These are phyloP conservation scores for Neurospora sp. DNA, from an alignment of 495 filamentous ascomycete species.

Conservation along the genomic window DNA sequence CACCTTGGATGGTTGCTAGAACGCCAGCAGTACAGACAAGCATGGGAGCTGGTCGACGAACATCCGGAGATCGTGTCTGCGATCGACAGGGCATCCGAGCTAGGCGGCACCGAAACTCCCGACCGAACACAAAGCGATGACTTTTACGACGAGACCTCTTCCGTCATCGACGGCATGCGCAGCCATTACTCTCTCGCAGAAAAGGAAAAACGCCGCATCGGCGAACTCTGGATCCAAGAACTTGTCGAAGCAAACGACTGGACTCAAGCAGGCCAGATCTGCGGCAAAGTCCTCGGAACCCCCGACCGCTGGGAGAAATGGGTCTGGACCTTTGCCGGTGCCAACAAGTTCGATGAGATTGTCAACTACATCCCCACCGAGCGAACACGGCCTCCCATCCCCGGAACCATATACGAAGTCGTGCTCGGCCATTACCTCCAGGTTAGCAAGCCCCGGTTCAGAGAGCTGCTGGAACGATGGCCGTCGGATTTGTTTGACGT, in stretches of 20 bases:
- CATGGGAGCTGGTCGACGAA: slow-evolving; percentile 79
- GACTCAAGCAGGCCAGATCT: slow-evolving; percentile 63
- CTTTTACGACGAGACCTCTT: slow-evolving; percentile 69
- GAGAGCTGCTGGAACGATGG: slow-evolving; percentile 76
- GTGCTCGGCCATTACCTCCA: slow-evolving; percentile 79
- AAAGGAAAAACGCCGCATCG: slow-evolving; percentile 84
- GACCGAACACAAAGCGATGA: slow-evolving; percentile 48
- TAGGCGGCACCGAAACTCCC: slow-evolving; percentile 24
- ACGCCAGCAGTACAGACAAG: slow-evolving; percentile 66
- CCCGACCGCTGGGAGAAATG: slow-evolving; percentile 85
- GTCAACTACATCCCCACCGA: slow-evolving; percentile 68
- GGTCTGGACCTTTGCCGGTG: slow-evolving; percentile 81
- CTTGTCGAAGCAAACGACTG: slow-evolving; percentile 64
- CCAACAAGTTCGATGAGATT: slow-evolving; percentile 80
- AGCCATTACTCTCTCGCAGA: slow-evolving; percentile 57
- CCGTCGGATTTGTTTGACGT: slow-evolving; percentile 74
- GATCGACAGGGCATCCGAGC: slow-evolving; percentile 17
- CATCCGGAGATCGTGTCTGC: slow-evolving; percentile 62
- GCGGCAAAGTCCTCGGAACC: slow-evolving; percentile 70
- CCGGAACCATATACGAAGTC: slow-evolving; percentile 73
- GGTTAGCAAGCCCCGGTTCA: slow-evolving; percentile 55
- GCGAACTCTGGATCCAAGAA: slow-evolving; percentile 86
- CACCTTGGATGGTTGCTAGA: slow-evolving; percentile 77
- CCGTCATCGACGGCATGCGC: slow-evolving; percentile 44
- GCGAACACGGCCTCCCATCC: slow-evolving; percentile 66